Conservation (phyloP, 352 stramenopile species). For the Phytopythium ostracodes region DNA sequence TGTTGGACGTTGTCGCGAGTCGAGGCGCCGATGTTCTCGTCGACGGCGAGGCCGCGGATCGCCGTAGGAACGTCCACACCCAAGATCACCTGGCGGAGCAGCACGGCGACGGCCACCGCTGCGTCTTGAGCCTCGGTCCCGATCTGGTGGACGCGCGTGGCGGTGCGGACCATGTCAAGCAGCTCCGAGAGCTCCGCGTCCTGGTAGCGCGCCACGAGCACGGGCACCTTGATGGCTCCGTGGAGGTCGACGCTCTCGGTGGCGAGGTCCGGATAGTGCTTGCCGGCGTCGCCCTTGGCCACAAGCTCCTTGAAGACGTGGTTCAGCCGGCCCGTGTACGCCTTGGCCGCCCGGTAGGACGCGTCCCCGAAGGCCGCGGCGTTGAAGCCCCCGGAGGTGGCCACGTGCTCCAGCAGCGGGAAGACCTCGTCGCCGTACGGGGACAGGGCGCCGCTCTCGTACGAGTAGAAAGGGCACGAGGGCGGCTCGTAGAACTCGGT, state of each 20-base stretch:
- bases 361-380: constrained; percentile 33
- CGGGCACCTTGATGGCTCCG: constrained; percentile 49
- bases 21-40: constrained; percentile 27
- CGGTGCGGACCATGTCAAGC: constrained; percentile 40
- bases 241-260: constrained; percentile 53
- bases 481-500: constrained; percentile 60
- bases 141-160: constrained; percentile 54
- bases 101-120: constrained; percentile 41
- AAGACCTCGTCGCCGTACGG: constrained; percentile 67
- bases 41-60: constrained; percentile 29
- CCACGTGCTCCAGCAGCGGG: constrained; percentile 53
- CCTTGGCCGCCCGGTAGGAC: constrained; percentile 55
- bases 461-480: constrained; percentile 60
- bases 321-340: constrained; percentile 56
- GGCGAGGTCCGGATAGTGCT: constrained; percentile 48
- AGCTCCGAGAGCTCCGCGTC: constrained; percentile 31
- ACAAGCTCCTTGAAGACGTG: constrained; percentile 68
- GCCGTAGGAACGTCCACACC: constrained; percentile 28
- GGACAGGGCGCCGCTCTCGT: constrained; percentile 44
- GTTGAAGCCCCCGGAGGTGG: constrained; percentile 35
- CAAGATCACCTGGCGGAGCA: constrained; percentile 48
- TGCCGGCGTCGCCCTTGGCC: constrained; percentile 53
- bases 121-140: constrained; percentile 39
- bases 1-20: constrained; percentile 35
- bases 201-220: constrained; percentile 50